Evolutionary conservation across 768 basidiomycete genomes (phyloP).

Genomic region (Suillus cothurnatus): DNA sequence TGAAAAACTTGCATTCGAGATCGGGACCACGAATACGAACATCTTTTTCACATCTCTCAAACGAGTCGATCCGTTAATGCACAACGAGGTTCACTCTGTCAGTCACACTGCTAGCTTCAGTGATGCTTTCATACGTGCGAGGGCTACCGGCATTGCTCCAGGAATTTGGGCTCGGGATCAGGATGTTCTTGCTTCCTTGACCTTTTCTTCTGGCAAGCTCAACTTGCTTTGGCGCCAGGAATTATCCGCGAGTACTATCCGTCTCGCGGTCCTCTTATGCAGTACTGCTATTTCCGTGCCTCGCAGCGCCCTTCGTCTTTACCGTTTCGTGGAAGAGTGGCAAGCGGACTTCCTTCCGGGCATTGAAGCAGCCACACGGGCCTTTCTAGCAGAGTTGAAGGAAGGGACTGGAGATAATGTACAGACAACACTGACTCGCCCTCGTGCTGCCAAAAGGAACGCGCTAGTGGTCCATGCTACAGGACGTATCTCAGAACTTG

Average conservation of each 20-base stretch:
- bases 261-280: conserved; percentile 46
- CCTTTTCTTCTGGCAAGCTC: conserved; percentile 46
- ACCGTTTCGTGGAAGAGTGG: conserved; percentile 84
- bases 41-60: conserved; percentile 38
- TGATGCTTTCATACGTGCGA: conserved; percentile 59
- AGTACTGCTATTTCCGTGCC: conserved; percentile 64
- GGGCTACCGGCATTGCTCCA: conserved; percentile 45
- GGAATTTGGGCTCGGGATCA: conserved; percentile 43
- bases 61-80: conserved; percentile 13
- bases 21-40: conserved; percentile 46
- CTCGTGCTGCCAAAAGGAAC: conserved; percentile 15
- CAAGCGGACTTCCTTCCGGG: conserved; percentile 75
- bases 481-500: conserved; percentile 49
- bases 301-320: conserved; percentile 77
- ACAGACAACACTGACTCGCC: conserved; percentile 36
- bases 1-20: conserved; percentile 68
- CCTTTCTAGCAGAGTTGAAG: conserved; percentile 64
- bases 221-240: conserved; percentile 54
- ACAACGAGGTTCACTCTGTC: not conserved
- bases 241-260: conserved; percentile 37
- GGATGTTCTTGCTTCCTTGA: conserved; percentile 64
- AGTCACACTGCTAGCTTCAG: conserved; percentile 25
- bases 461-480: conserved; percentile 49
- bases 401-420: conserved; percentile 33
- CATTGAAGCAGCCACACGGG: conserved; percentile 66